Percentiles rank a stretch among this genome's conserved stretches.
These are phyloP conservation scores for Ogataea nitratoaversa DNA, from an alignment of 805 yeast species.

Conservation along the genomic window DNA sequence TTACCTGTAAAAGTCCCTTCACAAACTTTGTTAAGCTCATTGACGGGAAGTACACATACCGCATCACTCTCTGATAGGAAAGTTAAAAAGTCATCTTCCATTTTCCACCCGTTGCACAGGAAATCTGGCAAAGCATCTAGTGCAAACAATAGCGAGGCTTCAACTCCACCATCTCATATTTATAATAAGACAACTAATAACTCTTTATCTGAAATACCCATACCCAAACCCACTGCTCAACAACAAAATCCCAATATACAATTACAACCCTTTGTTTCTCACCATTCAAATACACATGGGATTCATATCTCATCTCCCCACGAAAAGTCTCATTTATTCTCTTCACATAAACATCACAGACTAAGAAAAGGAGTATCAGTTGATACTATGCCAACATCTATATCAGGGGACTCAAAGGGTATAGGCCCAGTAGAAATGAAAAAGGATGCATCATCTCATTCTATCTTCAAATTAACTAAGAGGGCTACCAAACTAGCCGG, in stretches of 20 bases:
- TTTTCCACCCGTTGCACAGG: slow-evolving; percentile 7
- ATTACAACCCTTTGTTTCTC: too few relatives aligned
- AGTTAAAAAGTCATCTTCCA: slow-evolving; percentile 2
- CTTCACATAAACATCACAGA: slow-evolving; percentile 1
- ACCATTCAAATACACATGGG: background rate
- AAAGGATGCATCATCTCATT: slow-evolving; percentile 7
- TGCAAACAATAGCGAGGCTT: background rate
- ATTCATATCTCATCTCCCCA: background rate
- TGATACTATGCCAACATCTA: background rate
- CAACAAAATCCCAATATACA: too few relatives aligned
- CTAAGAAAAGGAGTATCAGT: background rate
- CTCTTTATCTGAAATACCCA: background rate
- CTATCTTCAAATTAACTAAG: slow-evolving; percentile 20
- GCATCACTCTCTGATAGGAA: background rate
- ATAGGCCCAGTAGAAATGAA: slow-evolving; percentile 8
- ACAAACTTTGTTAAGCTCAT: background rate
- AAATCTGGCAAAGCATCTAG: background rate
- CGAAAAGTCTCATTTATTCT: background rate
- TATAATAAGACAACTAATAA: background rate
- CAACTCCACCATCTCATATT: background rate
- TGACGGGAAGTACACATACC: background rate
- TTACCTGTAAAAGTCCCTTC: background rate
- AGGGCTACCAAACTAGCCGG: slow-evolving; percentile 29
- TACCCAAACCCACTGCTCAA: background rate
- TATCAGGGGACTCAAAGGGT: background rate